Evolutionary conservation across 306 rosid species (phyloP).

Genomic region (Rosa persica): DNA sequence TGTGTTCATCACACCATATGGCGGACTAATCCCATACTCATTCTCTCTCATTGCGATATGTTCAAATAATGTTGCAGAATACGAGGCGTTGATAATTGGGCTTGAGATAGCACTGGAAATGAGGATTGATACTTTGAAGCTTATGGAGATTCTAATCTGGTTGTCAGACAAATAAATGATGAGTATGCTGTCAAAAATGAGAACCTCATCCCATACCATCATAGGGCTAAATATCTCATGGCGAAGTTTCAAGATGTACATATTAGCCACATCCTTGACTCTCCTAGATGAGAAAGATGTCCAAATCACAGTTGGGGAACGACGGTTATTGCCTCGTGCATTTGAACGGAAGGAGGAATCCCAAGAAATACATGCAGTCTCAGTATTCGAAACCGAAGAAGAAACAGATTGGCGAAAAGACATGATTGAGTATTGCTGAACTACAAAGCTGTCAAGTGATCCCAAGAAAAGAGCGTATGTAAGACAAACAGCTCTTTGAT

Average conservation of each 20-base stretch:
- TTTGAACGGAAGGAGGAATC: not conserved
- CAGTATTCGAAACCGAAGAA: not conserved
- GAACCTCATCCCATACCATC: too few species aligned
- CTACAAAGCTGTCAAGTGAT: too few species aligned
- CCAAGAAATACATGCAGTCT: not conserved
- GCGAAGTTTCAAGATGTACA: too few species aligned
- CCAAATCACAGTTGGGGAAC: not conserved
- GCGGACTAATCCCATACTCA: not conserved
- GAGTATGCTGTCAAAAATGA: not conserved
- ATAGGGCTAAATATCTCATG: too few species aligned
- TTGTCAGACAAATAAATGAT: not conserved
- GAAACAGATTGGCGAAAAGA: not conserved
- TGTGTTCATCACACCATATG: not conserved
- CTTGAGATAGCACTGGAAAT: not conserved
- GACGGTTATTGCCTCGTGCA: not conserved
- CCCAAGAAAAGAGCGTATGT: too few species aligned
- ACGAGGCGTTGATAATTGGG: not conserved
- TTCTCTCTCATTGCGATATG: not conserved
- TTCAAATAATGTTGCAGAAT: not conserved
- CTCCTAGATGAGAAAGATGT: not conserved
- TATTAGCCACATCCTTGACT: too few species aligned
- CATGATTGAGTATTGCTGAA: not conserved
- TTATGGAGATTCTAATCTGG: not conserved
- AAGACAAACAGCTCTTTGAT: too few species aligned
- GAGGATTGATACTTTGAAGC: not conserved